Evolutionary conservation across 1,284 basidiomycete genomes (phyloP), one percentile per base, ranked within the genome.

Genomic region (Golubevia pallescens): DNA sequence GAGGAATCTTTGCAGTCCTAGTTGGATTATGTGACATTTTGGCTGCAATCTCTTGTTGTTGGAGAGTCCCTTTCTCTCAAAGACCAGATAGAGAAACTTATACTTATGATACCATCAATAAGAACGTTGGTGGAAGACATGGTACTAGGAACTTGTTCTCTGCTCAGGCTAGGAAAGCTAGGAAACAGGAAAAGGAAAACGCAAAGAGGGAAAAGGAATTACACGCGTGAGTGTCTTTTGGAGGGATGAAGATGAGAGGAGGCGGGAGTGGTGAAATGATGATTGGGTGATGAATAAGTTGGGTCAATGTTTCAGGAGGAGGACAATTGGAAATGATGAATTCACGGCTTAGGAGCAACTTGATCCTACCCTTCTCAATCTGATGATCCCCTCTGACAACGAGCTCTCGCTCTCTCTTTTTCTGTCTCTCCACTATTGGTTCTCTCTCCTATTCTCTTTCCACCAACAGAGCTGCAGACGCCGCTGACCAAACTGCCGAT

Each of bases 21-120:
- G 69, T 80, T 28, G 67, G 71, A n/a, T 68, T 80, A 8, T 78
- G 75, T 58, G 77, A 80, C 53, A 32, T 78, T 16, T 68, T 80
- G 0, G 77, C 77, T 1, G 75, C 75, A n/a, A 60, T 70, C 57
- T 69, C 68, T 58, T 80, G 77, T 61, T 80, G 77, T 57, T 80
- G 58, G 54, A 65, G 71, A 23, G 76, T 78, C 1, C 77, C 75
- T 0, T 80, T 68, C 67, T 63, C 61, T 1, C 67, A 78, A 34
- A 65, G 77, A 53, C 77, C 77, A 4, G 75, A 76, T 23, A 67
- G 75, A 2, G 38, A 56, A 14, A 65, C 54, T 16, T 76, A 65
- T 57, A 63, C 57, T 2, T 76, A 72, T 56, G 23, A 59, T 10
- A 57, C 70, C 4, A 53, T 10, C 1, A 57, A 66, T 4, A 38